Conservation (phyloP, 768 basidiomycete species). For the Termitomyces sp. region DNA sequence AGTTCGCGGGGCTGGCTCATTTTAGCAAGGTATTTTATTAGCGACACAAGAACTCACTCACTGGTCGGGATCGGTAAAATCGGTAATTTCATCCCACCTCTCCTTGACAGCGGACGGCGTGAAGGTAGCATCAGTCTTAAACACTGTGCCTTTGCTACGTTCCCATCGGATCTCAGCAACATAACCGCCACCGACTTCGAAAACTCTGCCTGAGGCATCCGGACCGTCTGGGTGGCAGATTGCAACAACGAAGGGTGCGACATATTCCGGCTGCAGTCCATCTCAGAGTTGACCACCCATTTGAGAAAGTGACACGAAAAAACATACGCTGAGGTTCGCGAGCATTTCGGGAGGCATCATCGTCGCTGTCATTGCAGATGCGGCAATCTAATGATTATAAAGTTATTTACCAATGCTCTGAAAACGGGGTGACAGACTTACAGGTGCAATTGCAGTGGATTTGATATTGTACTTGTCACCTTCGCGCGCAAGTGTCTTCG, state of each 20-base stretch:
- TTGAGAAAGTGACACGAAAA: not conserved
- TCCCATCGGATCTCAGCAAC: conserved; percentile 93
- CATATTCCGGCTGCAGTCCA: conserved; percentile 71
- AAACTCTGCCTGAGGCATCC: conserved; percentile 76
- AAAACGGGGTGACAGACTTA: conserved; percentile 28
- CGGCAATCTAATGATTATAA: conserved; percentile 63
- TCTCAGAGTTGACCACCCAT: not conserved
- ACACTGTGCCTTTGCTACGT: conserved; percentile 78
- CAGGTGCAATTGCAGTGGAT: conserved; percentile 84
- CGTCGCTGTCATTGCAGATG: conserved; percentile 93
- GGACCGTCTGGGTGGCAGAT: conserved; percentile 82
- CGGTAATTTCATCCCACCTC: conserved; percentile 75
- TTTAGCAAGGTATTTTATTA: not conserved
- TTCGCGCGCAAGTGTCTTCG: conserved; percentile 88
- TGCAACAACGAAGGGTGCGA: conserved; percentile 89
- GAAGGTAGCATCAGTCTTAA: conserved; percentile 86
- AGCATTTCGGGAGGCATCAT: conserved; percentile 94
- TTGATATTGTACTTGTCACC: conserved; percentile 90
- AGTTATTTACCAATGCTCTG: not conserved
- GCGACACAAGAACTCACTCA: conserved; percentile 30
- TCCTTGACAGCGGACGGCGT: conserved; percentile 92
- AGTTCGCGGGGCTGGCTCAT: conserved; percentile 51
- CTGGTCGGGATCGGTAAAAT: conserved; percentile 72
- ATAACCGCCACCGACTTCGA: conserved; percentile 92
- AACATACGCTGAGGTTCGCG: conserved; percentile 67